Evolutionary conservation across 495 filamentous ascomycete species (phyloP), one percentile per base, ranked within the genome.

Genomic region (Aspergillus saccharolyticus): DNA sequence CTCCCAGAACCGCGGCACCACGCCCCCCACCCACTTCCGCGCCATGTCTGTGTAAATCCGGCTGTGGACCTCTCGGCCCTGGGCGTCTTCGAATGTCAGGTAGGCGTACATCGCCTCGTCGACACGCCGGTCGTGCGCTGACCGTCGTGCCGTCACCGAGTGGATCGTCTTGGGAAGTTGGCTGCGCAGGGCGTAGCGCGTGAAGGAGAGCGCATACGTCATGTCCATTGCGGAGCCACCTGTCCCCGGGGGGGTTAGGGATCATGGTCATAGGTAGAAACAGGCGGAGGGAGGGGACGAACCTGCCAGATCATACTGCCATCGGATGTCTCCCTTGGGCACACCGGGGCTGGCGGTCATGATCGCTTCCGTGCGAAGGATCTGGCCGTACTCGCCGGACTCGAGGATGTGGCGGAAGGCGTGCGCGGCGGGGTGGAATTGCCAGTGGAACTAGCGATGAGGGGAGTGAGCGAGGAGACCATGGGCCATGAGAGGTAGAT

Each of bases 311-410:
- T 75, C 66, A 56, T 80, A 86, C 19, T 74, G 57, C 68, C 75
- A 85, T 3, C 81, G 70, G 58, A 85, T 88, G 64, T 85, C 75
- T 21, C 80, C 73, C 6, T 66, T 45, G 0, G 66, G 56, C 30
- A 58, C 54, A 8, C 52, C 56, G 5, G 57, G 66, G 18, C 54
- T 57, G 14, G 62, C 55, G 2, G 64, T 63, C 63, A 71, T 65
- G 6, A 53, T 28, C 10, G 66, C 64, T 16, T 58, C 20, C 7
- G 70, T 66, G 15, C 65, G 57, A 8, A 67, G 47, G 24, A 70
- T 63, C 1, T 56, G 25, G 28, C 69, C 70, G 44, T 73, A 68
- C 49, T 69, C 52, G 19, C 58, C 20, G 33, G 65, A 63, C 20
- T 73, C 66, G 42, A 73, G 56, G 15, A 74, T 55, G 30, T 59